Evolutionary conservation across 1,139 yeast species (phyloP).

Genomic region (Suhomyces maxii): DNA sequence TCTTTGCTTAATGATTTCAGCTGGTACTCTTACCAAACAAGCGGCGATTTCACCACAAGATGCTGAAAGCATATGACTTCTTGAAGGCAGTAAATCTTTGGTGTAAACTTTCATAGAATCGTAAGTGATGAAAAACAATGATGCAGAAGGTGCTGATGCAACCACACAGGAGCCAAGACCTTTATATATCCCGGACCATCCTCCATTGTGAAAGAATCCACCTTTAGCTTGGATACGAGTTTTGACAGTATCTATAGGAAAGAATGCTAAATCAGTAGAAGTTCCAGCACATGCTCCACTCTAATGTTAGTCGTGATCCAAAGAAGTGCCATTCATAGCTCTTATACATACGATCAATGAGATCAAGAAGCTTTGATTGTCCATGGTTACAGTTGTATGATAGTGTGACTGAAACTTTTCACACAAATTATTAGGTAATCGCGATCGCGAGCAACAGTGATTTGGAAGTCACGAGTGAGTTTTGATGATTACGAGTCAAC

Average conservation of each 20-base stretch:
- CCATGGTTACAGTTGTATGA: conserved; percentile 18
- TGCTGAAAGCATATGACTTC: conserved; percentile 81
- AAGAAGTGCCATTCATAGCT: not conserved
- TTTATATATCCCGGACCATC: conserved; percentile 84
- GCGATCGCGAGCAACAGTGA: not conserved
- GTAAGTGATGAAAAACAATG: conserved; percentile 85
- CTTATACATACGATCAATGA: conserved; percentile 29
- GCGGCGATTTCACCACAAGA: conserved; percentile 91
- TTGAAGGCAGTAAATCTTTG: conserved; percentile 40
- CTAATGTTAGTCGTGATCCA: conserved; percentile 28
- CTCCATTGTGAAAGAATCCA: conserved; percentile 90
- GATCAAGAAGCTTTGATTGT: conserved; percentile 24
- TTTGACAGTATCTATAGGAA: conserved; percentile 93
- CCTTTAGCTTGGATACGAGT: conserved; percentile 94
- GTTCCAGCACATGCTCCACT: conserved; percentile 98
- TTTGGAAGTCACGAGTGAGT: not conserved
- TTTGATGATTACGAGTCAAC: too few relatives aligned
- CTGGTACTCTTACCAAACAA: conserved; percentile 92
- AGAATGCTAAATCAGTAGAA: conserved; percentile 88
- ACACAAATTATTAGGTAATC: conserved; percentile 6
- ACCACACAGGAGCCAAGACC: conserved; percentile 93
- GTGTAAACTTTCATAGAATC: conserved; percentile 68
- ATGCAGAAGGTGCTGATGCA: conserved; percentile 94
- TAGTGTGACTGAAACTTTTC: conserved; percentile 4
- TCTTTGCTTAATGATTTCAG: conserved; percentile 92